Conservation (phyloP, 352 stramenopile genomes). For the Phytophthora idaei region DNA sequence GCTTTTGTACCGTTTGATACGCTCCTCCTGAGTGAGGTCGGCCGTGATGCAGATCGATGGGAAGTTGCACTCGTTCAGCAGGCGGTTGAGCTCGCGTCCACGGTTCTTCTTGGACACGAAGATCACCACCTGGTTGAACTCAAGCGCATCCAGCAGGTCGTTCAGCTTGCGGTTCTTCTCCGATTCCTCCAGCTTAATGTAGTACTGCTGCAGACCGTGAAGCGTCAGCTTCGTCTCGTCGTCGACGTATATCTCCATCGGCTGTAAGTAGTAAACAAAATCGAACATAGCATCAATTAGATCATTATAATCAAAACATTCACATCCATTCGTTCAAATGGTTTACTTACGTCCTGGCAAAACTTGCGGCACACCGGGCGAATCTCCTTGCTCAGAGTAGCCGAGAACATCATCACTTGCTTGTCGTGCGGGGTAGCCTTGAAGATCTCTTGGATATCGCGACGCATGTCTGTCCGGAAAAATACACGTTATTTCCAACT, state of each 20-base stretch:
- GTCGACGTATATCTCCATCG: slow-evolving; percentile 99
- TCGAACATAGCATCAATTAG: slow-evolving; percentile 5
- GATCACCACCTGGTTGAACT: slow-evolving; percentile 99
- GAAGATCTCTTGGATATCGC: slow-evolving; percentile 99
- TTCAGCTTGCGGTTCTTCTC: slow-evolving; percentile 99
- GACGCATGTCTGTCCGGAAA: slow-evolving; percentile 93
- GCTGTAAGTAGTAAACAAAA: slow-evolving; percentile 48
- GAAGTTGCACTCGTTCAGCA: slow-evolving; percentile 99
- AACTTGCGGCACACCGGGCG: slow-evolving; percentile 99
- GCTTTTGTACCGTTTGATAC: slow-evolving; percentile 98
- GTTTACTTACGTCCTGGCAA: slow-evolving; percentile 94
- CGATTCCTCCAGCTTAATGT: slow-evolving; percentile 98
- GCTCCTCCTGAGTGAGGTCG: slow-evolving; percentile 97
- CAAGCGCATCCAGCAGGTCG: slow-evolving; percentile 98
- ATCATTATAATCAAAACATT: neutral
- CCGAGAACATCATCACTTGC: slow-evolving; percentile 99
- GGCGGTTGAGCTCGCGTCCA: slow-evolving; percentile 96
- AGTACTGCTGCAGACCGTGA: slow-evolving; percentile 99
- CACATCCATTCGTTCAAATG: neutral
- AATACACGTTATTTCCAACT: neutral
- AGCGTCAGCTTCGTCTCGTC: slow-evolving; percentile 99
- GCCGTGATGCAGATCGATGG: slow-evolving; percentile 99
- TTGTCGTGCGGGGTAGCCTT: slow-evolving; percentile 99
- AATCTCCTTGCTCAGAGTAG: slow-evolving; percentile 99
- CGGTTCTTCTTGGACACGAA: slow-evolving; percentile 98